A percentile compares a stretch with the other conserved stretches of the same genome.
These are phyloP conservation scores for Penicillium robsamsonii DNA, from an alignment of 495 filamentous ascomycete genomes.

Conservation along the genomic window DNA sequence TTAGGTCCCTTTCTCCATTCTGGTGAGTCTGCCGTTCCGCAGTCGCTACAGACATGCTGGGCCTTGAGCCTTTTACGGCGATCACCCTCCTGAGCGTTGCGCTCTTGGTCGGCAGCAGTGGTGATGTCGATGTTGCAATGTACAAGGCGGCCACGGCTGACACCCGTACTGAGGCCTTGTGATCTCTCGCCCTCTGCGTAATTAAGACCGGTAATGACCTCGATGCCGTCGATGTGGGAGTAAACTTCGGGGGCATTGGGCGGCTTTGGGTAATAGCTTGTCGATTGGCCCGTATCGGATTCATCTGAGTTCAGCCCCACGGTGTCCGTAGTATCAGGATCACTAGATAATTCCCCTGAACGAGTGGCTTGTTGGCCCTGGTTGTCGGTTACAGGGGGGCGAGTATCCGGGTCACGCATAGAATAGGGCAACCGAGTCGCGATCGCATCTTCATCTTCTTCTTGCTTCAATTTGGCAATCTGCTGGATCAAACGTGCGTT, in stretches of 20 bases:
- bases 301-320: slow-evolving; percentile 64
- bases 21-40: slow-evolving; percentile 88
- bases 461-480: slow-evolving; percentile 79
- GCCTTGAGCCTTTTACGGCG: slow-evolving; percentile 93
- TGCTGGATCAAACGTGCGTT: slow-evolving; percentile 83
- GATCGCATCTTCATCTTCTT: slow-evolving; percentile 77
- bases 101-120: slow-evolving; percentile 65
- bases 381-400: background rate
- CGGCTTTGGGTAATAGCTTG: slow-evolving; percentile 69
- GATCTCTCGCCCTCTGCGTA: slow-evolving; percentile 89
- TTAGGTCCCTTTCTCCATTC: slow-evolving; percentile 96
- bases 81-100: slow-evolving; percentile 55
- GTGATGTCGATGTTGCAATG: slow-evolving; percentile 84
- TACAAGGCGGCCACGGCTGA: slow-evolving; percentile 72
- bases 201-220: slow-evolving; percentile 86
- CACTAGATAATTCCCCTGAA: slow-evolving; percentile 18
- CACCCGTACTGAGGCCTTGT: slow-evolving; percentile 83
- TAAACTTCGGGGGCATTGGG: slow-evolving; percentile 72
- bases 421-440: slow-evolving; percentile 19
- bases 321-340: slow-evolving; percentile 48
- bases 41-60: slow-evolving; percentile 96
- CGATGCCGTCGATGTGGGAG: slow-evolving; percentile 82
- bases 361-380: slow-evolving; percentile 4
- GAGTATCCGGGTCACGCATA: slow-evolving; percentile 11
- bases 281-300: slow-evolving; percentile 61